Base-by-base conservation (phyloP, 2,329 filamentous ascomycete genomes). In the Hypoxylon sp. region DNA sequence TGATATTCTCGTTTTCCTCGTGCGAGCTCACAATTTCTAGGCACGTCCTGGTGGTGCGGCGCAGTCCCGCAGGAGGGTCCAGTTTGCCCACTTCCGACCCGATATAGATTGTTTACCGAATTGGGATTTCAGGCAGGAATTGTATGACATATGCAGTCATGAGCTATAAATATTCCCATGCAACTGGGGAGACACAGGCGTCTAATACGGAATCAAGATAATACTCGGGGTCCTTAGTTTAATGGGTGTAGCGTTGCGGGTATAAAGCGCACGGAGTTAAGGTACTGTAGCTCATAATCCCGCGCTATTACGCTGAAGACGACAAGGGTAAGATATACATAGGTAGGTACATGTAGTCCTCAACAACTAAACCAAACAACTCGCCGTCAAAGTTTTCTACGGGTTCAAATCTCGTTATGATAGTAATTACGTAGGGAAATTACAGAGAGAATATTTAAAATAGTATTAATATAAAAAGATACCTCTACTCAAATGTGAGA, bases 201-300 rank as follows among this genome's bases (percentile, higher is more conserved):
- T 38, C 14, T 38, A 6, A 38, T 38, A 9, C 17, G 6, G 34
- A 6, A 38, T 14, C 34, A n/a, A n/a, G 34, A 10, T 34, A 1
- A 19, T 41, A 19, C 34, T 36, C 34, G 34, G 34, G 34, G 34
- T 36, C 34, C 14, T 14, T 5, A 5, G 5, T 36, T 13, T 34
- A 13, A 3, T 4, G 13, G 32, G 19, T 14, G n/a, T 21, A 43
- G 38, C 38, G 38, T 21, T 19, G 38, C 38, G 38, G 38, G 38
- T 43, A 43, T 7, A 43, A 11, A 14, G 38, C 6, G n/a, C 9
- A 19, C 63, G 63, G 63, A 66, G 34, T 65, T 66, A 62, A 62
- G 51, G 32, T 36, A 43, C 38, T 36, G 28, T 53, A n/a, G n/a
- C 30, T 58, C 25, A 43, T 65, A 65, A 57, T 38, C 32, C 63